phyloP scores from a whole-genome alignment of 345 rosid genomes.

The Corymbia maculata region DNA sequence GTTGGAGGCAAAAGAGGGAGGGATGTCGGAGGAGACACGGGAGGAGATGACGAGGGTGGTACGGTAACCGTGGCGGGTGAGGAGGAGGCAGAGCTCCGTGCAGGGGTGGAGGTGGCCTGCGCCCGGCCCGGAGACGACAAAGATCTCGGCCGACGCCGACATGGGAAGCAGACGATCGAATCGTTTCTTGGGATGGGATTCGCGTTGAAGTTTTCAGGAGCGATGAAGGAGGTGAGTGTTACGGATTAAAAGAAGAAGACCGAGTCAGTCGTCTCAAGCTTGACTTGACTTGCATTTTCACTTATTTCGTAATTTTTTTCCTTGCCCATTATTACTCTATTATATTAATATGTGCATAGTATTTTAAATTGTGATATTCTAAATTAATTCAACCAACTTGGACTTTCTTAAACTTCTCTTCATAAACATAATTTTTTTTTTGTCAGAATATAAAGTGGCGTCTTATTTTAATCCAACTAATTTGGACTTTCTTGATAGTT shows the following conservation, averaged over 20 bases:
- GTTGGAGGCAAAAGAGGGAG: slow-evolving; percentile 11
- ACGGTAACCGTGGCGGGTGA: slow-evolving; percentile 4
- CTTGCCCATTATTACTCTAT: no score
- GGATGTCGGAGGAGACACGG: slow-evolving; percentile 7
- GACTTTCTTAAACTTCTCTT: no score
- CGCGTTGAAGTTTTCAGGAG: neutral
- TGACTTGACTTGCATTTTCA: neutral
- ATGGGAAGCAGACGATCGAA: neutral
- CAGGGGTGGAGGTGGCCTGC: slow-evolving; percentile 30
- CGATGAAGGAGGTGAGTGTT: neutral
- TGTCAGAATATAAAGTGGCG: no score
- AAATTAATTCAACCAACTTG: no score
- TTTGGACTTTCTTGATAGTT: neutral
- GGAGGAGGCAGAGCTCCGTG: slow-evolving; percentile 20
- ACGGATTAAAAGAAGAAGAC: neutral
- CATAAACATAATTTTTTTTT: no score
- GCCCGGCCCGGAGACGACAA: slow-evolving; percentile 25
- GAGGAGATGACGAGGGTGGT: slow-evolving; percentile 20
- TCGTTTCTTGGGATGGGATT: no score
- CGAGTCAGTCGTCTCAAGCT: neutral
- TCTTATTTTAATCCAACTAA: no score
- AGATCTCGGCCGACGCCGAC: slow-evolving; percentile 6
- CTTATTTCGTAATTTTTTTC: no score
- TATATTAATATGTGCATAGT: no score
- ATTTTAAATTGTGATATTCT: no score